Evolutionary conservation across 2,329 filamentous ascomycete genomes (phyloP), one percentile per base, ranked within the genome.

Genomic region (Knoxdaviesia capensis): DNA sequence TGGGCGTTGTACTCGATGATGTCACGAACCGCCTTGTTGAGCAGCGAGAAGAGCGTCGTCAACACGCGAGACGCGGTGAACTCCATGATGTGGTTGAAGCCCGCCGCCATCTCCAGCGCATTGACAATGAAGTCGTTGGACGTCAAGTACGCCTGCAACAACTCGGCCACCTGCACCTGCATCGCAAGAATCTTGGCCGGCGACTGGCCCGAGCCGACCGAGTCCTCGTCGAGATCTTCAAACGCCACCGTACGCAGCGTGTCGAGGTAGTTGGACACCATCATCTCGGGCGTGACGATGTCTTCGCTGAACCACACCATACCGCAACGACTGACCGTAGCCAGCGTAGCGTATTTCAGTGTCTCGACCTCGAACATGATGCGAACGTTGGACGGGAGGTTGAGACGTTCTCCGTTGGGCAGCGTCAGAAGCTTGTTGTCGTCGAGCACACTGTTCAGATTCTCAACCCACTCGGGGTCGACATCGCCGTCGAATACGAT

Each of bases 291-390:
- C 32, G 85, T 88, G 36, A 99, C 88, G 31, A 87, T 96, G 54
- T 98, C 92, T 53, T 94, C 88, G 56, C 86, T 98, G 63, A 96
- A 98, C 90, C 90, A 99, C 9, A 99, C 92, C 90, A 99, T 99
- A 69, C 90, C 90, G 58, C 90, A 99, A 63, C 90, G 86, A 77
- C 83, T 92, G 54, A 99, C 90, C n/a, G 90, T 99, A 43, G 90
- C 90, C 38, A 98, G 73, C 0, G 90, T 99, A 34, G 90, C 90
- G 56, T 98, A 98, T 56, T 92, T 94, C 46, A 99, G 68, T 3
- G 80, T 96, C 63, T 98, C 92, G 34, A 99, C 90, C 64, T 99
- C 90, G 54, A 99, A 99, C 87, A 99, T 94, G 61, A 99, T 93
- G 50, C 92, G 84, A 30, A 99, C 90, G 54, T 99, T 98, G 2